Conservation (phyloP, 768 basidiomycete genomes). For the Suillus decipiens region DNA sequence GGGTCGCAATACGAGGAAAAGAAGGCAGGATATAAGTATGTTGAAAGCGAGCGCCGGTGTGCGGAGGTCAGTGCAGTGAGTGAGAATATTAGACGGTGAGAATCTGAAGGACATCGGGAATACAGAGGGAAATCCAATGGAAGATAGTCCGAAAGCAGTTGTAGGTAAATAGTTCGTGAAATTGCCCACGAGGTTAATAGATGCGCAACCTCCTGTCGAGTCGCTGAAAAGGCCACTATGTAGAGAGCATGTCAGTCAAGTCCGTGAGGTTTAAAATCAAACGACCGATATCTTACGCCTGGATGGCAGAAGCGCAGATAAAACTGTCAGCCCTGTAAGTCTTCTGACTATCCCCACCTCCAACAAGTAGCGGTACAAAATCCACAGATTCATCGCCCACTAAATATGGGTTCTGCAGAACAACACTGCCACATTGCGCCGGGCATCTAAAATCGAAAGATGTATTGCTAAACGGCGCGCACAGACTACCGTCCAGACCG, state of each 20-base stretch:
- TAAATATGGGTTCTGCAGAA: conserved; percentile 72
- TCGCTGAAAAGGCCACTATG: conserved; percentile 64
- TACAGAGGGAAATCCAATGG: conserved; percentile 70
- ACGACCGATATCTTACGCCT: conserved; percentile 55
- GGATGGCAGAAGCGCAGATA: conserved; percentile 81
- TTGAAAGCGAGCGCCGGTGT: conserved; percentile 73
- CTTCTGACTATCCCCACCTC: conserved; percentile 71
- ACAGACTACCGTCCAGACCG: conserved; percentile 67
- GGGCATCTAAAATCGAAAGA: conserved; percentile 82
- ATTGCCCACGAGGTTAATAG: conserved; percentile 67
- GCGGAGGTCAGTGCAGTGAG: conserved; percentile 73
- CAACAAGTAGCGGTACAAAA: conserved; percentile 76
- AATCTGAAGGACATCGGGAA: conserved; percentile 76
- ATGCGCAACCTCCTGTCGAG: conserved; percentile 74
- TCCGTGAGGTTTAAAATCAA: conserved; percentile 3
- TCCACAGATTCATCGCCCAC: conserved; percentile 67
- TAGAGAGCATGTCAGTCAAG: conserved; percentile 15
- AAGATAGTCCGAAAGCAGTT: conserved; percentile 61
- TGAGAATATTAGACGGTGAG: conserved; percentile 45
- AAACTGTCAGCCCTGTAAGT: conserved; percentile 88
- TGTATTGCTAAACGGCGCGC: conserved; percentile 62
- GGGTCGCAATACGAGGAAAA: conserved; percentile 76
- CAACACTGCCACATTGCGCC: conserved; percentile 62
- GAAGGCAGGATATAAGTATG: conserved; percentile 59
- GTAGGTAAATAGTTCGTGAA: conserved; percentile 69